These are phyloP conservation scores for Kwoniella sp. DNA, from an alignment of 768 basidiomycete genomes.

Conservation along the genomic window DNA sequence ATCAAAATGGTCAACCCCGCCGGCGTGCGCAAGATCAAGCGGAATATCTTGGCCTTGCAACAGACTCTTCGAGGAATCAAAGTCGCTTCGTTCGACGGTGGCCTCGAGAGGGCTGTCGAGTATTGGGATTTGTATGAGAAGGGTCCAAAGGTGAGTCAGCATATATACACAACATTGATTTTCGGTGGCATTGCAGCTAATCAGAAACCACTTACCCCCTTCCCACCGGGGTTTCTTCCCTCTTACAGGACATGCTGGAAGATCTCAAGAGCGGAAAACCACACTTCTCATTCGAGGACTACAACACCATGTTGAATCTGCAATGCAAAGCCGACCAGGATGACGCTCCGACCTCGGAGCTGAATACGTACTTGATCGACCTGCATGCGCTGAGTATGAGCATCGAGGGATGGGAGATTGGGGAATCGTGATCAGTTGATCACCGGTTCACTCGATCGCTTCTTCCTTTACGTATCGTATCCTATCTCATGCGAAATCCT, in stretches of 20 bases:
- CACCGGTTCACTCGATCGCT: too few species aligned
- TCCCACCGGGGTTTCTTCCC: background rate
- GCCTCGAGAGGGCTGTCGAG: conserved; percentile 73
- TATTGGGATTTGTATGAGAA: conserved; percentile 80
- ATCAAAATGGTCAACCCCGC: conserved; percentile 70
- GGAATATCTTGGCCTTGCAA: conserved; percentile 87
- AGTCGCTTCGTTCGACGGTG: conserved; percentile 66
- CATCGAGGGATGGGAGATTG: conserved; percentile 46
- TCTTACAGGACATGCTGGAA: conserved; percentile 72
- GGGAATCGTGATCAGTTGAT: conserved; percentile 16
- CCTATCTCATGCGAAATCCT: too few species aligned
- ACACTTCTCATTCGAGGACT: conserved; percentile 83
- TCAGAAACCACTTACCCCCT: background rate
- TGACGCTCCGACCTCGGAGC: conserved; percentile 39
- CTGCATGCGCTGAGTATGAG: conserved; percentile 63
- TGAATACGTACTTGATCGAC: conserved; percentile 83
- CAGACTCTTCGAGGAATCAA: conserved; percentile 77
- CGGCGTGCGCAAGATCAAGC: conserved; percentile 82
- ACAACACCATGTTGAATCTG: conserved; percentile 83
- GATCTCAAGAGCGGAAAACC: conserved; percentile 65
- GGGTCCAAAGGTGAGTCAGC: conserved; percentile 69
- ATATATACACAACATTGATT: too few species aligned
- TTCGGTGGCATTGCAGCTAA: background rate
- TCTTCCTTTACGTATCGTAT: too few species aligned
- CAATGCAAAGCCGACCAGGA: conserved; percentile 77